Conservation (phyloP, 1,284 basidiomycete species). For the Cutaneotrichosporon cyanovorans region DNA sequence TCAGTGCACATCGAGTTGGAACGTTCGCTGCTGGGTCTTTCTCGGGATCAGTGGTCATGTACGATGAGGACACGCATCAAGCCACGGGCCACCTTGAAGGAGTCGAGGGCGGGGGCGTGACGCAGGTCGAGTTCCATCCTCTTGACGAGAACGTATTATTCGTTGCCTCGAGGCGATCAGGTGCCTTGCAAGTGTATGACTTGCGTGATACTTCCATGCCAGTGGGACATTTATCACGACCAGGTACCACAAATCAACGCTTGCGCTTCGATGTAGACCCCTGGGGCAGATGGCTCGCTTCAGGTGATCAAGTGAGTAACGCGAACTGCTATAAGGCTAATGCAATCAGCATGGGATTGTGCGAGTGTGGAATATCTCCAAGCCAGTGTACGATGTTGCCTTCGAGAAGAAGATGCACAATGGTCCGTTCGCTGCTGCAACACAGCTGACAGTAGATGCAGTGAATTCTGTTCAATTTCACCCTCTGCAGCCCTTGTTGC, state of each 20-base stretch:
- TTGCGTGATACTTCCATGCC: constrained; percentile 53
- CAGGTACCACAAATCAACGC: constrained; percentile 63
- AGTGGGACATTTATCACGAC: constrained; percentile 20
- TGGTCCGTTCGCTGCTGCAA: too few species aligned
- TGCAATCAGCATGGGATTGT: constrained; percentile 26
- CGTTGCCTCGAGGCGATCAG: constrained; percentile 64
- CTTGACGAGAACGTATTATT: constrained; percentile 63
- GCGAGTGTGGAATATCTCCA: constrained; percentile 34
- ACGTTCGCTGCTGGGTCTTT: constrained; percentile 62
- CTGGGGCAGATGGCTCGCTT: constrained; percentile 59
- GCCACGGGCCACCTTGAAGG: constrained; percentile 61
- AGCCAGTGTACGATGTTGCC: constrained; percentile 6
- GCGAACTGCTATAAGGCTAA: background rate
- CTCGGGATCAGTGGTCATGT: constrained; percentile 63
- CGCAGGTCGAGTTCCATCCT: constrained; percentile 78
- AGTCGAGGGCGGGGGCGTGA: constrained; percentile 56
- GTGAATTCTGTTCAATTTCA: constrained; percentile 40
- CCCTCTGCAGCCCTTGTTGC: constrained; percentile 31
- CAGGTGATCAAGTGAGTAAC: constrained; percentile 60
- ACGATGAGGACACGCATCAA: constrained; percentile 55
- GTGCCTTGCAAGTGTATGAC: constrained; percentile 67
- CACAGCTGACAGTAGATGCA: constrained; percentile 26
- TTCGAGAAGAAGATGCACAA: constrained; percentile 13
- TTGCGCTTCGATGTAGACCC: constrained; percentile 68
- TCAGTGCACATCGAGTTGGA: constrained; percentile 60